Percentiles rank a stretch among this genome's conserved stretches.
Conservation (phyloP, 129 eudicot species). For the Flaveria robusta region DNA sequence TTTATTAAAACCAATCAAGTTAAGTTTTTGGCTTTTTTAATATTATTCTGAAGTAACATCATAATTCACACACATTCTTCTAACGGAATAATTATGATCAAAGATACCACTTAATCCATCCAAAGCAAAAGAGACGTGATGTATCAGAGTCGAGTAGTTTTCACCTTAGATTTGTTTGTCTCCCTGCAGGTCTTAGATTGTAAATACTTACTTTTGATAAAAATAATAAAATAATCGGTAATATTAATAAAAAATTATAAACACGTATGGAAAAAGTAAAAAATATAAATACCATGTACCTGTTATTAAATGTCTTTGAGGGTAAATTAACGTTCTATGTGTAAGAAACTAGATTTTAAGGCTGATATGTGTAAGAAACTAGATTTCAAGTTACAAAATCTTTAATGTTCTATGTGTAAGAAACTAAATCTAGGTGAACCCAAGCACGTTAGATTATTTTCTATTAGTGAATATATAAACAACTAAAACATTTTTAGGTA, state of each 20-base stretch:
- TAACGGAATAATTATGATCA: conserved; percentile 4
- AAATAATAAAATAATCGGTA: background rate
- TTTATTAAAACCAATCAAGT: background rate
- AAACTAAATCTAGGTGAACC: no score
- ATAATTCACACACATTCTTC: background rate
- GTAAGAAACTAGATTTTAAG: no score
- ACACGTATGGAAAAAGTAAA: background rate
- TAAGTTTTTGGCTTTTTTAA: background rate
- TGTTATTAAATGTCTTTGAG: background rate
- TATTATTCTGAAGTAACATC: background rate
- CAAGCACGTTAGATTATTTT: no score
- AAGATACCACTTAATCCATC: conserved; percentile 1
- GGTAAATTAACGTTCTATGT: background rate
- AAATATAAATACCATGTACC: background rate
- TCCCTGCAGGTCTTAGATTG: background rate
- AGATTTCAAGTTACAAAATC: no score
- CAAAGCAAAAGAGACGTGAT: conserved; percentile 1
- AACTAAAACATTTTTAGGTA: background rate
- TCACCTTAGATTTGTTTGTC: conserved; percentile 34
- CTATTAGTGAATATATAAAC: no score
- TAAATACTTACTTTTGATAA: conserved; percentile 5
- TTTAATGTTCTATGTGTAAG: no score
- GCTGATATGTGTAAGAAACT: no score
- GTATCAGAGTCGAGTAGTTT: conserved; percentile 31
- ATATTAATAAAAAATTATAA: background rate